Evolutionary conservation across 768 basidiomycete species (phyloP), one percentile per base, ranked within the genome.

Genomic region (Suillus clintonianus): DNA sequence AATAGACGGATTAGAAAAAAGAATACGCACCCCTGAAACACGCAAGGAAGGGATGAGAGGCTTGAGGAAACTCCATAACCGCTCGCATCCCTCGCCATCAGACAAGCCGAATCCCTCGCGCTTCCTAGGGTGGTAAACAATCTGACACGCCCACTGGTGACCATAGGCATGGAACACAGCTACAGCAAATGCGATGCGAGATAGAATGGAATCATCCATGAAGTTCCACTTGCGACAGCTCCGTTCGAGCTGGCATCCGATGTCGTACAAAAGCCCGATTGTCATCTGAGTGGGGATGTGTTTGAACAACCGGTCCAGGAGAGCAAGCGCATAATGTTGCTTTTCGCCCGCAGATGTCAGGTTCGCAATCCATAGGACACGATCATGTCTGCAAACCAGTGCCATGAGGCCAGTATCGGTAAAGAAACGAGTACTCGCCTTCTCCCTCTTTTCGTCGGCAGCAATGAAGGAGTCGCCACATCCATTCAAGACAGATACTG

Each of bases 391-490:
- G 22, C 69, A 70, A 8, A 64, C 2, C 27, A 27, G 27, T 2
- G 27, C 27, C 27, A 27, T 27, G 2, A 27, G 27, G 27, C 27
- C 27, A 2, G 63, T 70, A 7, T 50, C 13, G 57, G 63, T 61
- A 61, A 69, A 69, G 30, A 64, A 67, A 2, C 24, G 30, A 13
- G 61, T 64, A 19, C 65, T 64, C 4, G 74, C 76, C 61, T 66
- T 66, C 15, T 63, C 48, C 19, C 62, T 60, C 32, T 59, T 59
- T 63, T 66, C 64, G 39, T 66, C 63, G 17, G 61, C 65, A 17
- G 63, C 67, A 17, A 54, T 15, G 60, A 79, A 80, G 17, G 73
- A 73, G 0, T 70, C 71, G 32, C 70, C 50, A 59, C 79, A 80
- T 8, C 59, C 77, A 69, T 79, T 69, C 2, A 79, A 68, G 4